Percentiles rank a stretch among this genome's conserved stretches.
Conservation (phyloP, 2,329 filamentous ascomycete species). For the Dactylonectria estremocensis region DNA sequence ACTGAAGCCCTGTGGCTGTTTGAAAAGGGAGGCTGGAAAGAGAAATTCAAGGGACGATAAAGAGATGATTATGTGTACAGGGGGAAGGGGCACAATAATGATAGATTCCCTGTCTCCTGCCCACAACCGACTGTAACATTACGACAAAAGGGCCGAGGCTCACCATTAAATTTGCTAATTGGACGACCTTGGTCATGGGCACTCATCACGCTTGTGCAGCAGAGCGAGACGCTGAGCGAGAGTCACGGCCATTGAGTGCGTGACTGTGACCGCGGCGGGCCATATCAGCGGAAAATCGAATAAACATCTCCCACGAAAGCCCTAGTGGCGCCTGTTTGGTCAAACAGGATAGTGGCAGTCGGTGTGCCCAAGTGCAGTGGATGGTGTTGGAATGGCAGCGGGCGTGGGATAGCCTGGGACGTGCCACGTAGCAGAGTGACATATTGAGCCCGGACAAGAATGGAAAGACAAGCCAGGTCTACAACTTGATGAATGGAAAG, state of each 20-base stretch:
- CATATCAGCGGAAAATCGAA: slow-evolving; percentile 1
- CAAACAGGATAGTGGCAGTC: slow-evolving; percentile 8
- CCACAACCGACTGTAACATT: background rate
- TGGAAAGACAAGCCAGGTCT: slow-evolving; percentile 5
- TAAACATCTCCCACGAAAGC: background rate
- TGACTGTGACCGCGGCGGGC: background rate
- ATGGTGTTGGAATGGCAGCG: slow-evolving; percentile 10
- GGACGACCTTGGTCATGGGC: background rate
- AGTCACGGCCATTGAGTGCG: background rate
- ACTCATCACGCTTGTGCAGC: background rate
- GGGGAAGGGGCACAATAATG: background rate
- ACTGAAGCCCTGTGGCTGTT: slow-evolving; percentile 91
- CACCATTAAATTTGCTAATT: background rate
- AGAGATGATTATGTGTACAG: background rate
- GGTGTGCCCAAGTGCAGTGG: slow-evolving; percentile 10
- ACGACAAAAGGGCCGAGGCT: background rate
- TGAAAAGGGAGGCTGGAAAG: slow-evolving; percentile 80
- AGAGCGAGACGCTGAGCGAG: background rate
- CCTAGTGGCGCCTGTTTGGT: slow-evolving; percentile 14
- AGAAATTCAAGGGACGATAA: slow-evolving; percentile 70
- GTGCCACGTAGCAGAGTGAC: slow-evolving; percentile 27
- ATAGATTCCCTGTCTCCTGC: background rate
- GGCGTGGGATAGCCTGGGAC: background rate
- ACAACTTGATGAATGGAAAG: slow-evolving; percentile 6
- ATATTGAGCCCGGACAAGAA: slow-evolving; percentile 12